Percentiles rank a stretch among this genome's conserved stretches.
These are phyloP conservation scores for Brettanomyces anomalus DNA, from an alignment of 805 yeast genomes.

Conservation along the genomic window DNA sequence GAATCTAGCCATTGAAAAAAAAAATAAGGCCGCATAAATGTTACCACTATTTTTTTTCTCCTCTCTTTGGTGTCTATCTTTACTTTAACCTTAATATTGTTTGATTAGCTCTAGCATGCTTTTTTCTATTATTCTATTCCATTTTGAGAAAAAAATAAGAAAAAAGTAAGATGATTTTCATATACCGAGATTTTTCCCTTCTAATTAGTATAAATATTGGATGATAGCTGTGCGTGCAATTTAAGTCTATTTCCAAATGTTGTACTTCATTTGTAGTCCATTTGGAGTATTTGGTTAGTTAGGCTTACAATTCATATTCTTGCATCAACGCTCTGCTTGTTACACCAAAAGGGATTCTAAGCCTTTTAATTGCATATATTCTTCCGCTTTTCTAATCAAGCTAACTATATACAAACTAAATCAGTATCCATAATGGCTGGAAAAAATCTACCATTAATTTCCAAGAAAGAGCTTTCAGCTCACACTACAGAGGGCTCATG, in stretches of 20 bases:
- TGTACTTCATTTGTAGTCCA: too few species aligned
- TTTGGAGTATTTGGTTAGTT: too few species aligned
- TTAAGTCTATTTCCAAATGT: too few species aligned
- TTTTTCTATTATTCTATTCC: neutral
- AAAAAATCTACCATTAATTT: constrained; percentile 46
- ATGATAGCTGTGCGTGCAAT: neutral
- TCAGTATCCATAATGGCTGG: neutral
- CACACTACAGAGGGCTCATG: constrained; percentile 52
- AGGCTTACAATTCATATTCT: too few species aligned
- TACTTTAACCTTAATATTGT: neutral
- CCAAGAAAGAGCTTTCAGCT: constrained; percentile 40
- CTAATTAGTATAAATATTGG: neutral
- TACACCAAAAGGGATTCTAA: too few species aligned
- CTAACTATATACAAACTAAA: too few species aligned
- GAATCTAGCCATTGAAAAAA: too few species aligned
- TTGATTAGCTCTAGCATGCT: neutral
- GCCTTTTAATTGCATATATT: too few species aligned
- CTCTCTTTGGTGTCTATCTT: neutral
- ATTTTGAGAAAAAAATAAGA: too few species aligned
- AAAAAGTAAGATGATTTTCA: too few species aligned
- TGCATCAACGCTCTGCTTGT: too few species aligned
- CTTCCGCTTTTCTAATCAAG: neutral
- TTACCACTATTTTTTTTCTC: neutral
- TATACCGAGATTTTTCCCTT: neutral
- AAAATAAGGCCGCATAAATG: too few species aligned